Base-by-base conservation (phyloP, 768 basidiomycete species). In the Tulasnella sp. region DNA sequence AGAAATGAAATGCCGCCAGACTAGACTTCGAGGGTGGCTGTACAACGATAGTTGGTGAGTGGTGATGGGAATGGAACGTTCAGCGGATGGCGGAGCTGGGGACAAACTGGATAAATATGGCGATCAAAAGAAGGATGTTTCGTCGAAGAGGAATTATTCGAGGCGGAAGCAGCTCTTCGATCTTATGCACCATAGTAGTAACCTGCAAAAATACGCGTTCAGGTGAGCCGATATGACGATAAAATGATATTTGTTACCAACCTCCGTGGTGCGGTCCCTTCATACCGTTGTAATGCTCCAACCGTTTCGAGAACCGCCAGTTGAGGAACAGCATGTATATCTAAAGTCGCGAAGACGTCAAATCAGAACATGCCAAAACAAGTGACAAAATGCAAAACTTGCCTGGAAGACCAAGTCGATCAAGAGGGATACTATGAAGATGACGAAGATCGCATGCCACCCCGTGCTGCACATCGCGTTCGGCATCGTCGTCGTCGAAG, bases 281-380 rank as follows among this genome's bases (percentile, higher is more conserved):
- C 88, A 92, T 86, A 79, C 82, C 83, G 40, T 84, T 82, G 83
- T 92, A 92, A 82, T 90, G 87, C 82, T 90, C 88, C 82, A 91
- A 83, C 79, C 89, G 85, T 82, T 89, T 91, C 80, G 87, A 86
- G 87, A 88, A 92, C 75, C 91, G 86, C 91, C 91, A 93, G 80
- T 85, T 85, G 82, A 91, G 83, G 85, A 92, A 91, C 82, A 87
- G 88, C 90, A 92, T 90, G 85, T 92, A 92, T 71, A 90, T 80
- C 91, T 91, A 49, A 75, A 78, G 79, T 31, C 58, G 31, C 25
- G 9, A 79, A 74, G 14, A 29, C 64, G 14, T 75, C 40, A 39
- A 74, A 45, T 49, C 37, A 72, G 14, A 39, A 64, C 31, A 38
- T 12, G 68, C 45, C 45, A 49, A 77, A 81, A 82, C 80, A 80